A percentile compares a stretch with the other conserved stretches of the same genome.
These are phyloP conservation scores for Pistacia atlantica DNA, from an alignment of 345 rosid species.

Conservation along the genomic window DNA sequence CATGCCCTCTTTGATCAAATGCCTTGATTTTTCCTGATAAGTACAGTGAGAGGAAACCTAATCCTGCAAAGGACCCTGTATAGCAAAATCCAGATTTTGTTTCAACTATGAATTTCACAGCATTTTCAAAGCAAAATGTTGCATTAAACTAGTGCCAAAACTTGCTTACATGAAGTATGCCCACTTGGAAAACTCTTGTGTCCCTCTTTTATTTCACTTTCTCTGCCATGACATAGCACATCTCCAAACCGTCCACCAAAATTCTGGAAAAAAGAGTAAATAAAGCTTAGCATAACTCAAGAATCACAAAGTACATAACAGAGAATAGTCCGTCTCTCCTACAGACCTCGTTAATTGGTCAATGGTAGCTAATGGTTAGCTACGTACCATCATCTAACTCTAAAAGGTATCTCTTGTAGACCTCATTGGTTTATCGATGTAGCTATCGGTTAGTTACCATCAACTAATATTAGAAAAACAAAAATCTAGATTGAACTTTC, in stretches of 20 bases:
- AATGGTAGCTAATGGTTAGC: no score
- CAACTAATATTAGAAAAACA: no score
- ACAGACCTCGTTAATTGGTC: no score
- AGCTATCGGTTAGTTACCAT: no score
- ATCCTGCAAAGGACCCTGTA: slow-evolving; percentile 89
- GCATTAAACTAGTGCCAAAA: background rate
- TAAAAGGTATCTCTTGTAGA: no score
- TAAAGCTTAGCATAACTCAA: background rate
- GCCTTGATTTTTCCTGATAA: slow-evolving; percentile 71
- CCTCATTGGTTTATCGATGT: no score
- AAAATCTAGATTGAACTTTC: no score
- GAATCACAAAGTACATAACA: no score
- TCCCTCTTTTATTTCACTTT: slow-evolving; percentile 68
- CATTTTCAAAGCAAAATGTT: no score
- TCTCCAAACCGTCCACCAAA: slow-evolving; percentile 53
- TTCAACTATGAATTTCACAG: no score
- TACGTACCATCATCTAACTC: no score
- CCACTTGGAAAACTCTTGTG: slow-evolving; percentile 92
- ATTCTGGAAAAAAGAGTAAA: slow-evolving; percentile 23
- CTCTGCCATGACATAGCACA: slow-evolving; percentile 71
- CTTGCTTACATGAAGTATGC: slow-evolving; percentile 67
- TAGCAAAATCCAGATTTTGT: background rate
- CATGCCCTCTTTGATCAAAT: slow-evolving; percentile 70
- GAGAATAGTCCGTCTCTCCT: no score
- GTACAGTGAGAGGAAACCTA: slow-evolving; percentile 72